Evolutionary conservation across 2,329 filamentous ascomycete species (phyloP).

Genomic region (Colletotrichum sp.): DNA sequence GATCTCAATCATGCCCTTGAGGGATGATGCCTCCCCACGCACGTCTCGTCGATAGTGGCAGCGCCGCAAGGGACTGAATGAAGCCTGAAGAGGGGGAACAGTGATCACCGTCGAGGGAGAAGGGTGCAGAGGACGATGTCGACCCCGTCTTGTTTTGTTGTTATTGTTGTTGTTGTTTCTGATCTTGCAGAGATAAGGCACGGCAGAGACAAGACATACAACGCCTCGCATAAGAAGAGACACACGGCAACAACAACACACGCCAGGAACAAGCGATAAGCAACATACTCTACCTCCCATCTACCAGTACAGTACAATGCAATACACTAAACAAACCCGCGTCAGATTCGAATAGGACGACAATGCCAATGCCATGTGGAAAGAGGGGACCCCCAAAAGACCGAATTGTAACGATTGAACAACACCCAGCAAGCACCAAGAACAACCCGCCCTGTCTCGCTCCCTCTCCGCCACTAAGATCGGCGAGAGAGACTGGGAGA

Average conservation of each 20-base stretch:
- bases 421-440: neutral
- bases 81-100: neutral
- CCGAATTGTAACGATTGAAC: slow-evolving; percentile 7
- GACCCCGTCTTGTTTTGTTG: neutral
- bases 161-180: neutral
- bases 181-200: neutral
- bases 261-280: neutral
- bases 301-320: no score
- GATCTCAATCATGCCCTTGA: neutral
- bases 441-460: neutral
- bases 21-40: slow-evolving; percentile 7
- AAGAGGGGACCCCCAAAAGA: neutral
- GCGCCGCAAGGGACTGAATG: neutral
- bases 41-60: slow-evolving; percentile 13
- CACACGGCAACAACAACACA: neutral
- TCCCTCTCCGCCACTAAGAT: neutral
- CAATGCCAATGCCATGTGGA: neutral
- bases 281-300: neutral
- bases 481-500: neutral
- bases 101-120: neutral
- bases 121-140: neutral
- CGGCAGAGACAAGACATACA: neutral
- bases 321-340: neutral
- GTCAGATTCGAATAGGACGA: neutral
- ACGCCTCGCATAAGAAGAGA: neutral